Evolutionary conservation across 768 basidiomycete genomes (phyloP).

Genomic region (Harrya chromipes): DNA sequence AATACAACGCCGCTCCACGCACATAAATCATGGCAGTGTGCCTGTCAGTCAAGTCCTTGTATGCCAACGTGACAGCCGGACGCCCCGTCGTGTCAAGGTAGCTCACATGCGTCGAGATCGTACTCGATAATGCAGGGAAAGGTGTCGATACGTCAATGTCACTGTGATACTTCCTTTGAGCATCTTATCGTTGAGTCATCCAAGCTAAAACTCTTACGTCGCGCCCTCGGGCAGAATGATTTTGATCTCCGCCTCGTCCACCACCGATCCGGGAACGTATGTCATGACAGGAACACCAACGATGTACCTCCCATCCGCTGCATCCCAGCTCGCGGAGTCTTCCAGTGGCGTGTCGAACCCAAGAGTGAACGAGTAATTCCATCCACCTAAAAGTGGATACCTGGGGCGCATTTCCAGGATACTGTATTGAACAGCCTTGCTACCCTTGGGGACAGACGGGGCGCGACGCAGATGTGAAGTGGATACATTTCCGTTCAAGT

Average conservation of each 20-base stretch:
- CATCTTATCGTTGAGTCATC: not conserved
- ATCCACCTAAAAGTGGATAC: slow-evolving; percentile 92
- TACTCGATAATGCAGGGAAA: slow-evolving; percentile 66
- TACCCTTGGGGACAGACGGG: slow-evolving; percentile 60
- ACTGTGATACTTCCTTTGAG: slow-evolving; percentile 39
- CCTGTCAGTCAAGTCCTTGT: slow-evolving; percentile 70
- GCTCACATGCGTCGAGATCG: slow-evolving; percentile 66
- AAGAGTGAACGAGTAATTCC: slow-evolving; percentile 95
- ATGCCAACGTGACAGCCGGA: slow-evolving; percentile 70
- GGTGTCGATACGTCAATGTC: slow-evolving; percentile 75
- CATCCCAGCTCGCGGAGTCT: slow-evolving; percentile 68
- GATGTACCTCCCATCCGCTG: slow-evolving; percentile 59
- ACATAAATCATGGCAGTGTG: slow-evolving; percentile 84
- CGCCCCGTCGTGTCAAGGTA: slow-evolving; percentile 93
- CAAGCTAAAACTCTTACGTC: slow-evolving; percentile 53
- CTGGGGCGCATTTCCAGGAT: slow-evolving; percentile 82
- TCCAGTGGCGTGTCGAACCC: slow-evolving; percentile 89
- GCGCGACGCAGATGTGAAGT: slow-evolving; percentile 80
- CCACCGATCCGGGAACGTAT: slow-evolving; percentile 70
- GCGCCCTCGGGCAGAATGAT: slow-evolving; percentile 95
- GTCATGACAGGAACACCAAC: slow-evolving; percentile 87
- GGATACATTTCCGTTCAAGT: slow-evolving; percentile 93
- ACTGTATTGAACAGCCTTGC: slow-evolving; percentile 52
- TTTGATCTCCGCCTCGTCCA: slow-evolving; percentile 74
- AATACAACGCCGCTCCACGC: slow-evolving; percentile 33